These are phyloP conservation scores for Fusarium nematophilum DNA, from an alignment of 2,329 filamentous ascomycete genomes.

Conservation along the genomic window DNA sequence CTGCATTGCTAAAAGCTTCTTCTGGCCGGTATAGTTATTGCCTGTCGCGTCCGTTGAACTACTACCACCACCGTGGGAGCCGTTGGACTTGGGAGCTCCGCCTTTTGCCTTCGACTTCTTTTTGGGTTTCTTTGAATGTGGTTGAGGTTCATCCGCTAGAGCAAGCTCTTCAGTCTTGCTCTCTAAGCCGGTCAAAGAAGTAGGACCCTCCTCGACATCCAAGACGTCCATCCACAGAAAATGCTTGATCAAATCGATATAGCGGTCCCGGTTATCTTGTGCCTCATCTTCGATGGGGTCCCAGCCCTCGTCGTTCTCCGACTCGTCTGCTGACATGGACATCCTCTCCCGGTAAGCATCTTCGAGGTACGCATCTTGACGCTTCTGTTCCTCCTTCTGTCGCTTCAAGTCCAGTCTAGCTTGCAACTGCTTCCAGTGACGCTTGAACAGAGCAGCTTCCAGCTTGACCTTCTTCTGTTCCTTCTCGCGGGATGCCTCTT, in stretches of 20 bases:
- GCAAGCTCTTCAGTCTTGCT: neutral
- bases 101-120: conserved; percentile 34
- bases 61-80: neutral
- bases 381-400: conserved; percentile 40
- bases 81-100: neutral
- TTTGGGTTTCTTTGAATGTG: conserved; percentile 24
- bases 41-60: too few species aligned
- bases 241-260: conserved; percentile 45
- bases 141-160: neutral
- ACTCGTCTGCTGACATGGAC: conserved; percentile 31
- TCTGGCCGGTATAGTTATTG: too few species aligned
- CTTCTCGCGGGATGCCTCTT: conserved; percentile 41
- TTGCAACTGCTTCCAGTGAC: conserved; percentile 40
- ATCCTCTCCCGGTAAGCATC: conserved; percentile 40
- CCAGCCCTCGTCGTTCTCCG: conserved; percentile 39
- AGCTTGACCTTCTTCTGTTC: conserved; percentile 45
- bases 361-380: conserved; percentile 45
- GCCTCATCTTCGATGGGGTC: conserved; percentile 45
- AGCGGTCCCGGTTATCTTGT: conserved; percentile 37
- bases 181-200: neutral
- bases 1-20: conserved; percentile 32
- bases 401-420: conserved; percentile 31
- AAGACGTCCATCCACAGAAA: conserved; percentile 43
- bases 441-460: conserved; percentile 44
- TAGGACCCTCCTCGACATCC: neutral